Conservation (phyloP, 495 filamentous ascomycete genomes). For the Bryoglossum gracile region DNA sequence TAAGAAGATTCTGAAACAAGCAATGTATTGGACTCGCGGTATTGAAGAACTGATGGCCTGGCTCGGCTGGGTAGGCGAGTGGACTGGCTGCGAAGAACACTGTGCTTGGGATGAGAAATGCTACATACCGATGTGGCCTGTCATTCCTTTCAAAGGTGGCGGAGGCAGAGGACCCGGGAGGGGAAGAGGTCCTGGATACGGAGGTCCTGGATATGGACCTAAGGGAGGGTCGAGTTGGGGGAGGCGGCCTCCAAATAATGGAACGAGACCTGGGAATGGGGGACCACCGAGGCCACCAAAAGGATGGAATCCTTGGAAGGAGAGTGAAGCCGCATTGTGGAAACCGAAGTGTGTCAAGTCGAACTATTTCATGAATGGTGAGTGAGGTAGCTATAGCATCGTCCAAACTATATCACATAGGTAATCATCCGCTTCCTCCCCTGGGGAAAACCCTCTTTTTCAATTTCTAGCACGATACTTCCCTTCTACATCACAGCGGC, state of each 20-base stretch:
- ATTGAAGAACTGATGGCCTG: constrained; percentile 31
- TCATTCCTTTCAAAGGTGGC: constrained; percentile 12
- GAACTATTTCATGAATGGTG: background rate
- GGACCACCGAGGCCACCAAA: background rate
- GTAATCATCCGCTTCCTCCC: too few relatives aligned
- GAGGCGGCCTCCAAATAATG: background rate
- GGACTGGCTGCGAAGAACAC: constrained; percentile 21
- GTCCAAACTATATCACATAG: too few relatives aligned
- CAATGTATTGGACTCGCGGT: constrained; percentile 19
- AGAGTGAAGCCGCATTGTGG: background rate
- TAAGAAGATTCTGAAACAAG: constrained; percentile 6
- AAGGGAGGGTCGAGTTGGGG: background rate
- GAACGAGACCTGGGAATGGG: background rate
- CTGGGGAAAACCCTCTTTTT: too few relatives aligned
- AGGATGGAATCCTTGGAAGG: background rate
- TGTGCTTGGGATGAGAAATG: constrained; percentile 28
- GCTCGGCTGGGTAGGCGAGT: constrained; percentile 32
- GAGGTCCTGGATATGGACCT: constrained; percentile 13
- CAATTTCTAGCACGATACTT: too few relatives aligned
- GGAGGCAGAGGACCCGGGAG: background rate
- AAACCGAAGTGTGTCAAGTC: background rate
- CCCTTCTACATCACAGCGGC: too few relatives aligned
- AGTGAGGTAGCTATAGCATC: too few relatives aligned
- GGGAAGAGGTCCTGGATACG: constrained; percentile 10
- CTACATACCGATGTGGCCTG: constrained; percentile 34